A percentile compares a stretch with the other conserved stretches of the same genome.
Conservation (phyloP, 2,329 filamentous ascomycete genomes). For the Reticulascus tulasneorum region DNA sequence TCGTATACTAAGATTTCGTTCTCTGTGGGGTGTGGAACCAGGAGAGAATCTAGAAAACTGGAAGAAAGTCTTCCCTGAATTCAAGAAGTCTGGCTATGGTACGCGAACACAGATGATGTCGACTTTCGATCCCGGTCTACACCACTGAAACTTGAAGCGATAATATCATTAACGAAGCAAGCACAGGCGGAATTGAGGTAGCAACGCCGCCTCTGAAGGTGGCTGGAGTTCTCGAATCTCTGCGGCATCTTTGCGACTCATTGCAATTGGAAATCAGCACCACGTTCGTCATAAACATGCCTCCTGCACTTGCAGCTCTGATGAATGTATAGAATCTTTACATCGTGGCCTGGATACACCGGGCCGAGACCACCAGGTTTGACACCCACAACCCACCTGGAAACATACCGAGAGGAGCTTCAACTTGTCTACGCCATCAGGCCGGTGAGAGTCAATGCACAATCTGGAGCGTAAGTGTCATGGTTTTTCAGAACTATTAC, state of each 20-base stretch:
- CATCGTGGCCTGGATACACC: conserved; percentile 8
- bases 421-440: conserved; percentile 7
- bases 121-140: neutral
- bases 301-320: neutral
- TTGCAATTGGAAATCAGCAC: conserved; percentile 2
- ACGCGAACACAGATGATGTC: neutral
- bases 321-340: conserved; percentile 3
- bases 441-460: conserved; percentile 11
- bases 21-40: conserved; percentile 10
- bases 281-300: neutral
- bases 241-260: conserved; percentile 2
- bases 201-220: neutral
- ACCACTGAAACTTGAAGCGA: too few relatives aligned
- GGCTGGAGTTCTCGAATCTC: neutral
- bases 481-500: too few relatives aligned
- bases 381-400: conserved; percentile 8
- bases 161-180: too few relatives aligned
- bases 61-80: conserved; percentile 6
- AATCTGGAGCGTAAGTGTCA: conserved; percentile 14
- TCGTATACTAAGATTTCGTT: conserved; percentile 7
- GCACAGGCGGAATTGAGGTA: conserved; percentile 7
- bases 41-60: conserved; percentile 10
- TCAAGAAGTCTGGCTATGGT: conserved; percentile 15
- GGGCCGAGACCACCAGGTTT: conserved; percentile 5
- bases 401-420: conserved; percentile 10